phyloP scores from a whole-genome alignment of 441 rosid genomes.

The Gossypium aridum region DNA sequence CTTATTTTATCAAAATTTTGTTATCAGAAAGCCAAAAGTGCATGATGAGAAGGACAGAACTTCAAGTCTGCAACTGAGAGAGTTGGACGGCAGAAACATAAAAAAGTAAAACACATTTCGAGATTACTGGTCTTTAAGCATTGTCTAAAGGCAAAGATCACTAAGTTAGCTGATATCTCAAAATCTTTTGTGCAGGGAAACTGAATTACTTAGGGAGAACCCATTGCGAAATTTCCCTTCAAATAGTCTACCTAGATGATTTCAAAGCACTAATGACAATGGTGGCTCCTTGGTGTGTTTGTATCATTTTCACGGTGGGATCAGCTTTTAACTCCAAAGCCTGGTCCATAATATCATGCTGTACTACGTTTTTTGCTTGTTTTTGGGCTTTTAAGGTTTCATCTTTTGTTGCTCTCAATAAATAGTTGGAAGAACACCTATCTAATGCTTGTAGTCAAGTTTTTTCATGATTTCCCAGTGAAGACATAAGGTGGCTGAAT shows the following conservation, averaged over 20 bases:
- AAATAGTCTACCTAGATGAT: constrained; percentile 66
- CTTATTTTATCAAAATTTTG: constrained; percentile 7
- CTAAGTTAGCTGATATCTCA: background rate
- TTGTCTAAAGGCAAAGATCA: background rate
- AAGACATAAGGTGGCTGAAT: background rate
- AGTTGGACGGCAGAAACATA: constrained; percentile 45
- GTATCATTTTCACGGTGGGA: background rate
- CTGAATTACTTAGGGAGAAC: constrained; percentile 63
- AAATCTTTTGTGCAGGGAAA: constrained; percentile 43
- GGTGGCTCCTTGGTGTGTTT: background rate
- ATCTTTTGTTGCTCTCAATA: background rate
- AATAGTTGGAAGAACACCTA: background rate
- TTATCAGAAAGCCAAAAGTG: constrained; percentile 24
- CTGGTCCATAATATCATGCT: constrained; percentile 13
- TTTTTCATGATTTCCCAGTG: background rate
- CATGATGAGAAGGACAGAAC: constrained; percentile 24
- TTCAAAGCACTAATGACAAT: background rate
- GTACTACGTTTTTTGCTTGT: background rate
- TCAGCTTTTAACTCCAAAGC: constrained; percentile 14
- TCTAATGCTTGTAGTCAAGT: background rate
- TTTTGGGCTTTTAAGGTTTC: background rate
- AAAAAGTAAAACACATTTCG: constrained; percentile 40
- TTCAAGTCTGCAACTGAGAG: constrained; percentile 36
- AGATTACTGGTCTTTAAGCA: background rate
- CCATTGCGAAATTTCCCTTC: constrained; percentile 74